Evolutionary conservation across 768 basidiomycete species (phyloP).

Genomic region (Phanerochaete sordida): DNA sequence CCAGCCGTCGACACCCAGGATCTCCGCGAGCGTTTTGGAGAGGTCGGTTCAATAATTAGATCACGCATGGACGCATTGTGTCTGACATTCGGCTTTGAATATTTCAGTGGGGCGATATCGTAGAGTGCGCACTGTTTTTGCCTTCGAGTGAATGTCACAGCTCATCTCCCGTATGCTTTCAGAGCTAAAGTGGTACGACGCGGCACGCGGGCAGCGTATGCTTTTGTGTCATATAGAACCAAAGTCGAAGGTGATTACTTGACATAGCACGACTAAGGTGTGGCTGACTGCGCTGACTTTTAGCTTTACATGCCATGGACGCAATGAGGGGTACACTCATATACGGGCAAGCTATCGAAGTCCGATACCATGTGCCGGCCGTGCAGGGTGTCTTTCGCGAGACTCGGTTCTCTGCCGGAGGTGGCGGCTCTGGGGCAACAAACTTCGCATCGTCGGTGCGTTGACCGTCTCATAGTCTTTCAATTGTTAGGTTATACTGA

Average conservation of each 20-base stretch:
- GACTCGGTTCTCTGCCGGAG: background rate
- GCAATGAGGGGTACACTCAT: background rate
- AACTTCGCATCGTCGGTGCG: background rate
- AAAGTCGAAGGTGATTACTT: background rate
- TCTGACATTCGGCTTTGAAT: too few species aligned
- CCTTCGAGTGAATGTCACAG: background rate
- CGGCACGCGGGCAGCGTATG: background rate
- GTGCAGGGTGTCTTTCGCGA: background rate
- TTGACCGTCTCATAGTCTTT: background rate
- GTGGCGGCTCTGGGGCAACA: too few species aligned
- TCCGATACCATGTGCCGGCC: constrained; percentile 8
- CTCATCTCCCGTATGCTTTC: background rate
- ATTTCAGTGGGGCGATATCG: background rate
- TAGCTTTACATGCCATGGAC: constrained; percentile 2
- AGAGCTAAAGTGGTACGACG: background rate
- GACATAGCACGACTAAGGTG: too few species aligned
- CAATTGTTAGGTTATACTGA: too few species aligned
- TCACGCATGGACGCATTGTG: background rate
- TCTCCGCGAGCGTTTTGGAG: too few species aligned
- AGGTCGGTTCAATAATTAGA: too few species aligned
- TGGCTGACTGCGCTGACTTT: background rate
- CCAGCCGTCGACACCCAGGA: background rate
- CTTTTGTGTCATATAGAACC: background rate
- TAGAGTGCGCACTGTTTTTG: background rate
- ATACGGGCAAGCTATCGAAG: background rate